Base-by-base conservation (phyloP, 805 yeast genomes). In the Yamadazyma sp. region DNA sequence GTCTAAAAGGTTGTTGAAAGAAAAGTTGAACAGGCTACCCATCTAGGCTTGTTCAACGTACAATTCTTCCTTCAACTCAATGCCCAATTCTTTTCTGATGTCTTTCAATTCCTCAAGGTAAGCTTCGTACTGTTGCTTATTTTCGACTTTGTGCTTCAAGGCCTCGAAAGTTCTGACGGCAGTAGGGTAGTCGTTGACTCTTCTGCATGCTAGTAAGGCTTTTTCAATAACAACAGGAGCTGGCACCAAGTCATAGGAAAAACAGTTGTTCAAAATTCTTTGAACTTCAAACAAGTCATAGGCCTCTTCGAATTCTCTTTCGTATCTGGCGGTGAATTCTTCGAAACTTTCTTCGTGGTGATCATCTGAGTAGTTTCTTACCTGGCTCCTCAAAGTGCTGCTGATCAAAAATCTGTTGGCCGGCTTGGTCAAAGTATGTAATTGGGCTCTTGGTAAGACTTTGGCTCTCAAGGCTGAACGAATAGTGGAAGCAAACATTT, bases 161-260 rank as follows among this genome's bases (percentile, higher is more conserved):
- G 95, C 98, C 76, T 91, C 99, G 57, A 93, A 93, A 40, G 95
- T 96, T 73, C 99, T 86, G 53, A 89, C 93, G 40, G 99, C 99
- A 44, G 98, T 90, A 45, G 99, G 96, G 72, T 87, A 87, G 73
- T 93, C 99, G 70, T 93, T 88, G 52, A 93, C 98, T 73, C 98
- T 87, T 82, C 99, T 90, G 55, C 97, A 90, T 32, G 99, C 99
- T 72, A 86, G 82, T 62, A 93, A 77, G 33, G 99, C 99, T 70
- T 84, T 86, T 71, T 87, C 96, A 59, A 93, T 77, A 47, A 93
- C 98, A 46, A 84, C 79, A 51, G 99, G 99, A 20, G 99, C 91
- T 52, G 99, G 99, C 40, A 93, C 99, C 67, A 93, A 80, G 71
- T 93, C 99, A 75, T 93, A 93, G 11, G 98, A 86, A 75, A 93